A percentile compares a stretch with the other conserved stretches of the same genome.
phyloP scores from a whole-genome alignment of 805 yeast genomes.

The Ogataea chonburiensis region DNA sequence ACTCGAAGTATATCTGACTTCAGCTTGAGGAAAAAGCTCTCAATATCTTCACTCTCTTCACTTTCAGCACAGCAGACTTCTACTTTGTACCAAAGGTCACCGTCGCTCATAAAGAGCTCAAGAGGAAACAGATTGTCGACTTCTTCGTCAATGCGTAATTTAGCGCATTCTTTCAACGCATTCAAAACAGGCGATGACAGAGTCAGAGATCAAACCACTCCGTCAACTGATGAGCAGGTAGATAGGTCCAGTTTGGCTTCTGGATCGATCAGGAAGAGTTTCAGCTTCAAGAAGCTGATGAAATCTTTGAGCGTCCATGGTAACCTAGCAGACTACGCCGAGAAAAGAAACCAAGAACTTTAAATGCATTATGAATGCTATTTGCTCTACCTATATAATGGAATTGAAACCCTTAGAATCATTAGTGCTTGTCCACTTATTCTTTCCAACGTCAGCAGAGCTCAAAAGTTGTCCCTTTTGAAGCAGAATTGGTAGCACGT shows the following conservation, averaged over 20 bases:
- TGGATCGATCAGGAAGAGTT: constrained; percentile 14
- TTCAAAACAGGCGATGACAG: constrained; percentile 2
- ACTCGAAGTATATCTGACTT: constrained; percentile 23
- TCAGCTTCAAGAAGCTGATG: constrained; percentile 18
- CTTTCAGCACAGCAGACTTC: constrained; percentile 11
- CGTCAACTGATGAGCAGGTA: neutral
- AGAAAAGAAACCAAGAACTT: constrained; percentile 3
- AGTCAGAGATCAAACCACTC: neutral
- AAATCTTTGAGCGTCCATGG: constrained; percentile 20
- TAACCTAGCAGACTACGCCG: constrained; percentile 12
- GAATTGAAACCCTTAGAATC: constrained; percentile 36
- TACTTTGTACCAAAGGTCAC: constrained; percentile 7
- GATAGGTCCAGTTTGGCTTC: constrained; percentile 1
- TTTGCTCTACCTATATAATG: constrained; percentile 1
- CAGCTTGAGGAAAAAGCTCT: constrained; percentile 18
- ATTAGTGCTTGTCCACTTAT: constrained; percentile 39
- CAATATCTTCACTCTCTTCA: constrained; percentile 20
- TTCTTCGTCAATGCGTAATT: constrained; percentile 18
- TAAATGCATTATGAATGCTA: too few species aligned
- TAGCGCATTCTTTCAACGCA: constrained; percentile 7
- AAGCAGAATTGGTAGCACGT: constrained; percentile 54
- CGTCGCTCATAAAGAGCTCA: constrained; percentile 10
- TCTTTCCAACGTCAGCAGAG: constrained; percentile 24
- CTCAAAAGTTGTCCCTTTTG: constrained; percentile 55
- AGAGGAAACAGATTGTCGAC: constrained; percentile 11